Evolutionary conservation across 2,329 filamentous ascomycete genomes (phyloP).

Genomic region (Capronia americana): DNA sequence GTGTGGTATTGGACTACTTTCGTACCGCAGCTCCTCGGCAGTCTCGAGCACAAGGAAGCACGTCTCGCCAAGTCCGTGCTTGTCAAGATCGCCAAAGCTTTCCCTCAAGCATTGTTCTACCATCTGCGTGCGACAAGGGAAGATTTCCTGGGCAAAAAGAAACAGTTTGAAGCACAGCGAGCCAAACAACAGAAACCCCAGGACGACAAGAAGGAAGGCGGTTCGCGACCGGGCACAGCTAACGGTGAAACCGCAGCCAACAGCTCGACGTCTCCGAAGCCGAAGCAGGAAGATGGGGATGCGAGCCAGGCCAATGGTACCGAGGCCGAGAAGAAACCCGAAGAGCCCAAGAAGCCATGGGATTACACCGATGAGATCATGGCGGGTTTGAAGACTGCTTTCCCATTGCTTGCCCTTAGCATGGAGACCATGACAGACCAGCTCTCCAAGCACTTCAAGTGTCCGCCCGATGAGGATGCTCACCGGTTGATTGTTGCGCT

Average conservation of each 20-base stretch:
- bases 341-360: constrained; percentile 79
- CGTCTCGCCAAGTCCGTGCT: constrained; percentile 84
- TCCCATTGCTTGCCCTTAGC: constrained; percentile 90
- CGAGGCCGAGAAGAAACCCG: constrained; percentile 39
- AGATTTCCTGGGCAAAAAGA: constrained; percentile 91
- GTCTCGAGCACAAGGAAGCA: constrained; percentile 89
- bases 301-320: constrained; percentile 51
- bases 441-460: constrained; percentile 99
- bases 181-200: constrained; percentile 31
- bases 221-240: constrained; percentile 51
- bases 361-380: constrained; percentile 96
- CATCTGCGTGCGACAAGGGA: constrained; percentile 90
- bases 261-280: constrained; percentile 46
- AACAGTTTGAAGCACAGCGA: constrained; percentile 49
- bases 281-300: constrained; percentile 62
- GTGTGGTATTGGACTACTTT: constrained; percentile 99
- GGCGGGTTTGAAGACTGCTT: constrained; percentile 93
- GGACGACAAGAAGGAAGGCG: constrained; percentile 29
- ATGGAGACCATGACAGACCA: constrained; percentile 99
- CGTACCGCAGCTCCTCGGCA: constrained; percentile 93
- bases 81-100: constrained; percentile 91
- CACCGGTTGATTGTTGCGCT: constrained; percentile 97
- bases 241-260: constrained; percentile 50
- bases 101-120: constrained; percentile 95
- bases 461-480: constrained; percentile 95